Percentiles rank a stretch among this genome's conserved stretches.
Conservation (phyloP, 352 stramenopile genomes). For the Pythium phragmiticola region DNA sequence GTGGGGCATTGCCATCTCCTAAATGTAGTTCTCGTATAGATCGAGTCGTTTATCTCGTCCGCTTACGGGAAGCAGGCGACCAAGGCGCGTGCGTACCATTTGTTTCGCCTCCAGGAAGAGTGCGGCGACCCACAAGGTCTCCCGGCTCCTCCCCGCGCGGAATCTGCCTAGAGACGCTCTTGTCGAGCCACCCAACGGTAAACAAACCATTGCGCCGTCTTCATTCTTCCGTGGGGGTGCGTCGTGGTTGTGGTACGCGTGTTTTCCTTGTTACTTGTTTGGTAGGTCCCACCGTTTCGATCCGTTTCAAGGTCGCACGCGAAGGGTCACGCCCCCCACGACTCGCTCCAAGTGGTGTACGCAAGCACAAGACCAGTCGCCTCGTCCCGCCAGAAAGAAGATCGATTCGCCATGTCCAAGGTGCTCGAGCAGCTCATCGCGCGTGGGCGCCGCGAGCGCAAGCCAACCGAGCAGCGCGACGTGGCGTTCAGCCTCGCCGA, state of each 20-base stretch:
- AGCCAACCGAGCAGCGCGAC: conserved; percentile 94
- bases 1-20: background rate
- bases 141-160: background rate
- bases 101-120: conserved; percentile 60
- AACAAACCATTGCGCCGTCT: background rate
- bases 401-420: conserved; percentile 71
- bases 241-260: background rate
- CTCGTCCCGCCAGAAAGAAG: no score
- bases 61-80: conserved; percentile 70
- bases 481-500: conserved; percentile 95
- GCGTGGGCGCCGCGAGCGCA: conserved; percentile 91
- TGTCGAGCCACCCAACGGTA: background rate
- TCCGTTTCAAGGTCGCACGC: no score
- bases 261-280: background rate
- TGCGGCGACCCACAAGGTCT: conserved; percentile 31
- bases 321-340: no score
- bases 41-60: conserved; percentile 68
- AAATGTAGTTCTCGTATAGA: conserved; percentile 28
- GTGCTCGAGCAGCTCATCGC: conserved; percentile 96
- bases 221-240: background rate
- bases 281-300: no score
- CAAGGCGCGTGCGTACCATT: conserved; percentile 54
- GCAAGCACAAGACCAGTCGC: no score
- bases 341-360: no score
- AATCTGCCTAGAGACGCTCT: conserved; percentile 6